These are phyloP conservation scores for Candida wancherniae DNA, from an alignment of 805 yeast species.

Conservation along the genomic window DNA sequence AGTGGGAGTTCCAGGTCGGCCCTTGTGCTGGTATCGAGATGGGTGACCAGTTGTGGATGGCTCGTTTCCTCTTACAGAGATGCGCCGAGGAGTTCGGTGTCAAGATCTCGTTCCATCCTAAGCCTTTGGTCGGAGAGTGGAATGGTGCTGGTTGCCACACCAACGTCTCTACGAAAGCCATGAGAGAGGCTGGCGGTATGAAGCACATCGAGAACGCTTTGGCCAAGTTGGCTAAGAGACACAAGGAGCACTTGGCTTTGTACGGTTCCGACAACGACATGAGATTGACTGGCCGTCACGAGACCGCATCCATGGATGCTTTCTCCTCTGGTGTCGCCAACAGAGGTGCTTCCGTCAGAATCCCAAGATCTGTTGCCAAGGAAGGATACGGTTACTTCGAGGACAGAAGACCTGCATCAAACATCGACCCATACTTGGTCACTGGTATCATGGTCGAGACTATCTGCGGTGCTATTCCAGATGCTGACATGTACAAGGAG, in stretches of 20 bases:
- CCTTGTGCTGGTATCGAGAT: constrained; percentile 92
- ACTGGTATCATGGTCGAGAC: constrained; percentile 98
- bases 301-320: constrained; percentile 88
- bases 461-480: constrained; percentile 88
- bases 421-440: constrained; percentile 98
- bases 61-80: constrained; percentile 87
- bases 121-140: constrained; percentile 99
- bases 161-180: constrained; percentile 85
- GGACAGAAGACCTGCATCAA: constrained; percentile 99
- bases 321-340: constrained; percentile 98
- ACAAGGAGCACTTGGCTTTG: constrained; percentile 89
- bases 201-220: constrained; percentile 88
- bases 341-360: constrained; percentile 98
- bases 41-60: constrained; percentile 98
- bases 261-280: constrained; percentile 93
- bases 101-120: constrained; percentile 98
- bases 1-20: constrained; percentile 99
- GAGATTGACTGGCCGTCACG: constrained; percentile 98
- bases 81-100: constrained; percentile 99
- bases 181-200: constrained; percentile 97
- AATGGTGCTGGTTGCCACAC: constrained; percentile 99
- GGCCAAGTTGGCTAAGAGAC: constrained; percentile 92
- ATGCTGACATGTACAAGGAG: constrained; percentile 92
- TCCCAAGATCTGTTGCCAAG: constrained; percentile 97
- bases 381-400: constrained; percentile 98